Base-by-base conservation (phyloP, 1,139 yeast species). In the Kodamaea ohmeri region DNA sequence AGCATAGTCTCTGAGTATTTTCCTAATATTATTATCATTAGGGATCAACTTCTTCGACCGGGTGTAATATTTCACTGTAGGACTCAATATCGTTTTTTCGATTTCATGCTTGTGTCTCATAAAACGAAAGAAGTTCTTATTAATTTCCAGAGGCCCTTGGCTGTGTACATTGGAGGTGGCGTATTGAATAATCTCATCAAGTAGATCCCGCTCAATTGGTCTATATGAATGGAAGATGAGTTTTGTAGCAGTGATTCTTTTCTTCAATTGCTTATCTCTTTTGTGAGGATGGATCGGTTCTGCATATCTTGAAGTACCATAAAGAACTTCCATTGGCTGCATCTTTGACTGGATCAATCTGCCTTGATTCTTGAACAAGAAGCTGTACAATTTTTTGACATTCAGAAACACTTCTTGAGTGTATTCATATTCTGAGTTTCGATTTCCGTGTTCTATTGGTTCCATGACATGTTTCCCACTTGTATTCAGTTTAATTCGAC, bases 251-350 rank as follows among this genome's bases (percentile, higher is more conserved):
- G 50, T 53, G 3, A 71, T 45, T 29, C 58, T 56, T n/a, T 48
- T 40, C 25, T 51, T 48, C 17, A 67, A 46, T 20, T 55, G 41
- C 19, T 48, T 51, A 41, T 68, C 66, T 27, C 66, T 42, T 13
- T 51, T 50, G 3, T 49, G 45, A 4, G 60, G 58, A 38, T 62
- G 61, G 2, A 59, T 42, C 0, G 74, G 73, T 6, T 46, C 41
- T 1, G 71, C 75, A 35, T 52, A 55, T 25, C 61, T 49, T 26
- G 58, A 58, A 2, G 71, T 57, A 6, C 62, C 61, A 41, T 63
- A 67, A 2, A 56, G 25, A 6, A 61, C 68, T 36, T 67, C 73
- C 19, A 68, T 48, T 2, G 59, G 57, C 12, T 48, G 58, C 1
- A 65, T 38, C 38, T 66, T 58, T 4, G 52, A 59, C 20, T 60